phyloP scores from a whole-genome alignment of 306 rosid genomes.

The Quercus gilva region DNA sequence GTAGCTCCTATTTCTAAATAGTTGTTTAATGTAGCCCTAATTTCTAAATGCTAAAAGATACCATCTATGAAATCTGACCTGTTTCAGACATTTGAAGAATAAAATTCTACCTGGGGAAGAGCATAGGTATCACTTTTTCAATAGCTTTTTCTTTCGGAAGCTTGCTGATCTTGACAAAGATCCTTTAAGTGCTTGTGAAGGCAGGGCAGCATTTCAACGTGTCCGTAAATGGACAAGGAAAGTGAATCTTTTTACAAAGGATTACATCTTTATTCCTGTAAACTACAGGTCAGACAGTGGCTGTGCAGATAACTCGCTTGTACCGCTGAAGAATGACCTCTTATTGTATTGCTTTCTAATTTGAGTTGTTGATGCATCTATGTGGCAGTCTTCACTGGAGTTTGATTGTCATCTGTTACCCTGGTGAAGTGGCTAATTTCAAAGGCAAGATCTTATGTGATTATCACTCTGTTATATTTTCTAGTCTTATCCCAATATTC shows the following conservation, averaged over 20 bases:
- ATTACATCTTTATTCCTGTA: constrained; percentile 64
- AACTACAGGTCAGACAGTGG: constrained; percentile 54
- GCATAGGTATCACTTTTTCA: constrained; percentile 62
- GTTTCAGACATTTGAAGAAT: constrained; percentile 55
- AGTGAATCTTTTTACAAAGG: constrained; percentile 59
- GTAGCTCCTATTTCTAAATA: constrained; percentile 10
- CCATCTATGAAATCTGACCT: constrained; percentile 24
- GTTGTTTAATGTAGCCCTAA: constrained; percentile 1
- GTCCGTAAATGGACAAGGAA: constrained; percentile 76
- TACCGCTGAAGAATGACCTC: background rate
- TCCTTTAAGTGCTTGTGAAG: constrained; percentile 56
- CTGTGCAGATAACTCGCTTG: constrained; percentile 9
- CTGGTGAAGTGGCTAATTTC: constrained; percentile 50
- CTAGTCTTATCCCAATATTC: background rate
- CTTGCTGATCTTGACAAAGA: constrained; percentile 73
- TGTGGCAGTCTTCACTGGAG: constrained; percentile 74
- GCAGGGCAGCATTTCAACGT: constrained; percentile 59
- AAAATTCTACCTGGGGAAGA: constrained; percentile 40
- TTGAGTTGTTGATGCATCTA: constrained; percentile 14
- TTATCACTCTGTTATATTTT: constrained; percentile 20
- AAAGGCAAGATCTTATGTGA: constrained; percentile 38
- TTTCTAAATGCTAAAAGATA: constrained; percentile 12
- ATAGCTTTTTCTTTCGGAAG: constrained; percentile 78
- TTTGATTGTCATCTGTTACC: constrained; percentile 70
- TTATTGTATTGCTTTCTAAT: constrained; percentile 21